Percentiles rank a stretch among this genome's conserved stretches.
These are phyloP conservation scores for Corniculantispora saksenae DNA, from an alignment of 2,329 filamentous ascomycete species.

Conservation along the genomic window DNA sequence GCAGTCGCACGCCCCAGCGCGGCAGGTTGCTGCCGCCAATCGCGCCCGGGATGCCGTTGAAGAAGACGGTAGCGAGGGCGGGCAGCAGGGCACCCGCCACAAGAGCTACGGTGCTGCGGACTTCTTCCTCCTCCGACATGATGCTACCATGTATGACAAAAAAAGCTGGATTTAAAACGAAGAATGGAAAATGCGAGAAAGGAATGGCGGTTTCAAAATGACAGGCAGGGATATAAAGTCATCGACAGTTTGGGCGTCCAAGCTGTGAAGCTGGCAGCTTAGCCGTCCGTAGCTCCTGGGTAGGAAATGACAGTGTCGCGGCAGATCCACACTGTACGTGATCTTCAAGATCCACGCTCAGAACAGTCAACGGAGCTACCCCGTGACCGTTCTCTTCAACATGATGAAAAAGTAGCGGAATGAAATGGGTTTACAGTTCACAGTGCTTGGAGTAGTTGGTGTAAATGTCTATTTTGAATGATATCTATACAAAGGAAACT, in stretches of 20 bases:
- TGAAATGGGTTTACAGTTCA: background rate
- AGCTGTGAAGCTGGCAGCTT: background rate
- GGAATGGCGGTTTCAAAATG: background rate
- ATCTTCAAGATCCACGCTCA: background rate
- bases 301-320: conserved; percentile 7
- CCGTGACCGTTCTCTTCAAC: too few species aligned
- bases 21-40: conserved; percentile 17
- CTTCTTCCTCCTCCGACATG: conserved; percentile 12
- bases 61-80: conserved; percentile 15
- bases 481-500: conserved; percentile 21
- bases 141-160: background rate
- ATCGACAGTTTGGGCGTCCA: background rate
- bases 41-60: conserved; percentile 14
- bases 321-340: conserved; percentile 13
- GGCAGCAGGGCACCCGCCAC: conserved; percentile 11
- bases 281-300: background rate
- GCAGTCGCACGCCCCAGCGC: conserved; percentile 18
- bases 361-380: background rate
- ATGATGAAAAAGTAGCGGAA: background rate
- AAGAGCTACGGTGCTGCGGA: conserved; percentile 5
- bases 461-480: conserved; percentile 18
- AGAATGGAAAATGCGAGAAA: background rate
- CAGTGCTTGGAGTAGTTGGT: background rate
- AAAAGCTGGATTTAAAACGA: background rate
- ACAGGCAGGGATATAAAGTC: background rate